Evolutionary conservation across 345 rosid genomes (phyloP), one percentile per base, ranked within the genome.

Genomic region (Geranium rotundifolium): DNA sequence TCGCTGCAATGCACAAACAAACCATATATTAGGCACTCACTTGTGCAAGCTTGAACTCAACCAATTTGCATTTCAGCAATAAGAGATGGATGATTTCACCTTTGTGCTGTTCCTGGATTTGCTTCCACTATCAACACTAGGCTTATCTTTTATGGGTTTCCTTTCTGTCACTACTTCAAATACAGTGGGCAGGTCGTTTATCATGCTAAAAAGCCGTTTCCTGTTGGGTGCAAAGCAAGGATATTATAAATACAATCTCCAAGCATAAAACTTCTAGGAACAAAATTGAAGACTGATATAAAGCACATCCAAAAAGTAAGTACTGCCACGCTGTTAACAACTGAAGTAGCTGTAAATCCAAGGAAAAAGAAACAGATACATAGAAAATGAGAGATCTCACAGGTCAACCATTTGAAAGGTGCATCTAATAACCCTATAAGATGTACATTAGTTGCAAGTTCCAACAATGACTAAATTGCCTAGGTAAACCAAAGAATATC

Each of bases 151-250:
- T 65, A 75, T 65, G 17, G 88, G 88, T 77, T 95, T 88, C 81
- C 93, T 84, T 62, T 87, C 99, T 13, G 96, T 90, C 37, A 90
- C 97, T 74, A 90, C 92, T 77, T 95, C 99, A 69, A 88, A 90
- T 63, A 95, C 86, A 37, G 92, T 90, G 29, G 99, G 95, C 62
- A 90, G 80, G 68, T 95, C 99, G 67, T 90, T 95, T 66, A 90
- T 88, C 75, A 90, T 63, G 82, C 89, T 85, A 79, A 85, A 95
- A 30, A 95, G 80, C 56, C 88, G 87, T 77, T 90, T 90, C 88
- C 96, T 95, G 95, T 30, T 19, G 64, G 67, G 37, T 34, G 19
- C 46, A 8, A n/a, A 58, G 49, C 29, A 62, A 46, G 55, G 17
- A 27, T 30, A 7, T 50, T 19, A 27, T 34, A 34, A 34, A 34